These are phyloP conservation scores for Colletotrichum sp. DNA, from an alignment of 2,329 filamentous ascomycete genomes.

Conservation along the genomic window DNA sequence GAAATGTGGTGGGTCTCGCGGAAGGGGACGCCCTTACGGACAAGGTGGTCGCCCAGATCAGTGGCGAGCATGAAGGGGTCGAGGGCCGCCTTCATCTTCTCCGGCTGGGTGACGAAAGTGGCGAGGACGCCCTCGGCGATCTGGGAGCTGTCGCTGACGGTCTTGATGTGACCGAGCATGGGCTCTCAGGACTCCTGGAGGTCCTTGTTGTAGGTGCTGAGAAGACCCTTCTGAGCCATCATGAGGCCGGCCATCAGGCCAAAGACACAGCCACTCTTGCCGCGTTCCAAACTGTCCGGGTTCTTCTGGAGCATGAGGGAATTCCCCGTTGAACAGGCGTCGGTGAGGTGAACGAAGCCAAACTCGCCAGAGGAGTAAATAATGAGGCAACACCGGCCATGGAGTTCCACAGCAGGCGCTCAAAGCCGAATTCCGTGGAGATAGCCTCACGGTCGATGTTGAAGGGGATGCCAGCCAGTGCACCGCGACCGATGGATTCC, in stretches of 20 bases:
- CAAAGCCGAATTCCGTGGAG: conserved; percentile 81
- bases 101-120: conserved; percentile 71
- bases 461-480: conserved; percentile 83
- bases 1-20: conserved; percentile 80
- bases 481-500: conserved; percentile 73
- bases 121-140: conserved; percentile 83
- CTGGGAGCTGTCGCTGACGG: conserved; percentile 78
- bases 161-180: conserved; percentile 85
- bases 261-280: conserved; percentile 78
- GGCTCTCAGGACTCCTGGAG: conserved; percentile 87
- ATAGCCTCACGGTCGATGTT: conserved; percentile 80
- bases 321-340: conserved; percentile 80
- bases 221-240: conserved; percentile 74
- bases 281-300: conserved; percentile 73
- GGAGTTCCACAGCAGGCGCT: conserved; percentile 75
- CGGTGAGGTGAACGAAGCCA: conserved; percentile 75
- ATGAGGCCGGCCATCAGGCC: conserved; percentile 83
- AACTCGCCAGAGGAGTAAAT: conserved; percentile 81
- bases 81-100: conserved; percentile 80
- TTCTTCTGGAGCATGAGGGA: conserved; percentile 86
- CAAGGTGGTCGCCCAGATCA: conserved; percentile 69
- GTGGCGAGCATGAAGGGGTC: conserved; percentile 85
- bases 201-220: conserved; percentile 89
- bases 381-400: conserved; percentile 81
- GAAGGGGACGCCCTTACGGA: conserved; percentile 75